phyloP scores from a whole-genome alignment of 2,329 filamentous ascomycete genomes.

The Cryoendolithus antarcticus region DNA sequence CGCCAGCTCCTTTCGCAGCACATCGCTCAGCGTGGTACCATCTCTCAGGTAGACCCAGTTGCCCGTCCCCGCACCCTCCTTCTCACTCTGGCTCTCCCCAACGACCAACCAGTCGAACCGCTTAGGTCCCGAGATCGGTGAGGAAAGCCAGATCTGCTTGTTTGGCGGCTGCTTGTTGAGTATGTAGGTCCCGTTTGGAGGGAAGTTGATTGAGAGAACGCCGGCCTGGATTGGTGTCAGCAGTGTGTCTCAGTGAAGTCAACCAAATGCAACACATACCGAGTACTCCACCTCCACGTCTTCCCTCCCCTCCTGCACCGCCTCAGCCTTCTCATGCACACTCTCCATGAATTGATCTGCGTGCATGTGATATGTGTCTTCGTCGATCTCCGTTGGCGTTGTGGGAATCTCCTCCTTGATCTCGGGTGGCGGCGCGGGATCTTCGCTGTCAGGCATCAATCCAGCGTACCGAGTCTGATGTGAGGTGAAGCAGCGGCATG shows the following conservation, averaged over 20 bases:
- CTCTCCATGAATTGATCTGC: conserved; percentile 62
- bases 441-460: conserved; percentile 31
- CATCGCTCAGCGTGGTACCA: conserved; percentile 57
- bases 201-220: conserved; percentile 65
- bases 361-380: conserved; percentile 62
- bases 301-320: conserved; percentile 57
- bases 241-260: background rate
- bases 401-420: conserved; percentile 36
- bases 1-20: conserved; percentile 66
- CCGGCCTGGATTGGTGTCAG: conserved; percentile 51
- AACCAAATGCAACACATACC: conserved; percentile 41
- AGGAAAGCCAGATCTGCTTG: conserved; percentile 94
- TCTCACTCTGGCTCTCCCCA: conserved; percentile 62
- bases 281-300: conserved; percentile 83
- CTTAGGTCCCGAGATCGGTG: conserved; percentile 81
- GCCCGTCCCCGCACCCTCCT: conserved; percentile 61
- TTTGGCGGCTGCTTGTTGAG: conserved; percentile 98
- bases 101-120: conserved; percentile 78
- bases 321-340: conserved; percentile 52
- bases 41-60: conserved; percentile 85
- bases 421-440: conserved; percentile 26
- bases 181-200: conserved; percentile 67
- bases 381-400: conserved; percentile 41
- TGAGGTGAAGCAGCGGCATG: too few relatives aligned
- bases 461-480: conserved; percentile 10